Evolutionary conservation across 352 stramenopile species (phyloP), one percentile per base, ranked within the genome.

Genomic region (Phytophthora vignae): DNA sequence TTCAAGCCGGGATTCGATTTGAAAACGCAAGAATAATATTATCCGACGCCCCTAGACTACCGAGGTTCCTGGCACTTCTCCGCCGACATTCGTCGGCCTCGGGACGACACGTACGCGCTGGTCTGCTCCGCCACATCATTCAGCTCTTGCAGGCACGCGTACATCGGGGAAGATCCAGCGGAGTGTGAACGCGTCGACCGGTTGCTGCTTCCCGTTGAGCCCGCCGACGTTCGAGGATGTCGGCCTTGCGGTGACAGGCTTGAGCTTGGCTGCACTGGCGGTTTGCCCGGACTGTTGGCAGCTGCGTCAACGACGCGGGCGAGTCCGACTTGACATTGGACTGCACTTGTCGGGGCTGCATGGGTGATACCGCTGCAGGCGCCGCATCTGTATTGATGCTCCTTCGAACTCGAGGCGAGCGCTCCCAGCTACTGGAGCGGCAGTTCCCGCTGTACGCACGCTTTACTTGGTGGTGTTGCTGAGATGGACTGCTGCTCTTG

Each of bases 81-180:
- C 11, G 40, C 73, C 27, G 69, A 73, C 64, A 76, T 57, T 29
- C 58, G 64, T 15, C 54, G 70, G 5, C 54, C 54, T 64, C 70
- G 58, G 52, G 56, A 63, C 62, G 74, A 42, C 38, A 85, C 44
- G 46, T 78, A 78, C 10, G 54, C 65, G 19, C 67, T 72, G 60
- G 78, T 85, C 61, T 85, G 73, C 40, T 90, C 73, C 1, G 76
- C 81, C n/a, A 79, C 79, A 25, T 77, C 67, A 22, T 82, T 83
- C 14, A 91, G 76, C 50, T 91, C 75, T 40, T 87, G 50, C 57
- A 91, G 63, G 25, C 62, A 55, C 15, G 66, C 61, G 49, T 78
- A 81, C 69, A 81, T 73, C 15, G 52, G 60, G 22, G 73, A 77
- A 38, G 25, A 56, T 4, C 61, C 31, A 4, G 40, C 55, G 0